These are phyloP conservation scores for Volvox africanus DNA, from an alignment of 139 green algal genomes.

Conservation along the genomic window DNA sequence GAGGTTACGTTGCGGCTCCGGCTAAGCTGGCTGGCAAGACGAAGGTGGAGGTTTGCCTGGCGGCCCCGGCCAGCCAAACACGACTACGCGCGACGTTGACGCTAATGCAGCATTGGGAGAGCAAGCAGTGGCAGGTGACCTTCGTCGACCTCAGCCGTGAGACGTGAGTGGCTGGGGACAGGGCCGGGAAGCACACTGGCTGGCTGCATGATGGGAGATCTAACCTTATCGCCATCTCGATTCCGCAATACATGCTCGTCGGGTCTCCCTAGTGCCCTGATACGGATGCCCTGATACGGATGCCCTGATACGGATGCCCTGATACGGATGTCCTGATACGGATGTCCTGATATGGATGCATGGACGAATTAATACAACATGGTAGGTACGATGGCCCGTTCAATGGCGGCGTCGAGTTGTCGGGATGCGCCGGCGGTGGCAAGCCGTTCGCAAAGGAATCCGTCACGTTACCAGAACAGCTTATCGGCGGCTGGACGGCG, in stretches of 20 bases:
- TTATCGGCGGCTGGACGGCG: slow-evolving; percentile 53
- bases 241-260: too few species aligned
- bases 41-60: slow-evolving; percentile 42
- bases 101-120: slow-evolving; percentile 53
- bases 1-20: slow-evolving; percentile 52
- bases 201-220: too few species aligned
- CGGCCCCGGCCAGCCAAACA: background rate
- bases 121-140: slow-evolving; percentile 48
- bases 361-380: too few species aligned
- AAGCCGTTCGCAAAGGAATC: slow-evolving; percentile 54
- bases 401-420: slow-evolving; percentile 66
- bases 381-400: slow-evolving; percentile 61
- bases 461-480: background rate
- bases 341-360: too few species aligned
- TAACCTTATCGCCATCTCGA: too few species aligned
- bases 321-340: too few species aligned
- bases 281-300: too few species aligned
- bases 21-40: slow-evolving; percentile 34
- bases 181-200: too few species aligned
- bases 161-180: slow-evolving; percentile 37
- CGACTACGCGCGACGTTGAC: slow-evolving; percentile 63
- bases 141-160: slow-evolving; percentile 66
- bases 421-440: slow-evolving; percentile 71
- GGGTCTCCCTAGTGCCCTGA: too few species aligned
- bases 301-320: too few species aligned